Evolutionary conservation across 2,329 filamentous ascomycete genomes (phyloP).

Genomic region (Cercospora zeae-maydis): DNA sequence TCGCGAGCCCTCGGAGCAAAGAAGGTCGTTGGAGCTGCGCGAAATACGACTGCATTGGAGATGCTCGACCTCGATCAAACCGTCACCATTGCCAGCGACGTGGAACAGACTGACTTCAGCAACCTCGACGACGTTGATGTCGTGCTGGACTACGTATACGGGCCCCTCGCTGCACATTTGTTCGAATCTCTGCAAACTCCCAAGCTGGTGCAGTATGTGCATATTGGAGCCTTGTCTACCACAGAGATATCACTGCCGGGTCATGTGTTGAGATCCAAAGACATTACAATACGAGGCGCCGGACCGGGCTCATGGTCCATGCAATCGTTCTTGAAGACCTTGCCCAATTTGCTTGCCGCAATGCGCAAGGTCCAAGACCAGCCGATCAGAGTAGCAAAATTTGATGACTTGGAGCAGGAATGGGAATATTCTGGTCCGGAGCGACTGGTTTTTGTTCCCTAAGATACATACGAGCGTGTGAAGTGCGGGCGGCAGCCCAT

Average conservation of each 20-base stretch:
- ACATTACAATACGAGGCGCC: slow-evolving; percentile 43
- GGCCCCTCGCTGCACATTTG: slow-evolving; percentile 43
- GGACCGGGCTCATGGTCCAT: slow-evolving; percentile 32
- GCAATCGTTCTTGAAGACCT: slow-evolving; percentile 22
- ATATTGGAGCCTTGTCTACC: slow-evolving; percentile 48
- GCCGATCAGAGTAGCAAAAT: slow-evolving; percentile 24
- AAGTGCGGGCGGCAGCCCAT: too few species aligned
- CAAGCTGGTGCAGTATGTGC: slow-evolving; percentile 52
- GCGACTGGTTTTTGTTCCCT: slow-evolving; percentile 28
- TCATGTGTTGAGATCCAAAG: slow-evolving; percentile 47
- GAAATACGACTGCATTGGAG: slow-evolving; percentile 45
- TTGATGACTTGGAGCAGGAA: slow-evolving; percentile 27
- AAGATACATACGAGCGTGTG: neutral
- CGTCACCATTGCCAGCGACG: slow-evolving; percentile 42
- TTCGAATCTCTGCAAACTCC: slow-evolving; percentile 42
- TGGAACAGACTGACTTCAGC: slow-evolving; percentile 48
- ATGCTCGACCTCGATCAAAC: slow-evolving; percentile 46
- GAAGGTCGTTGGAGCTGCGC: slow-evolving; percentile 51
- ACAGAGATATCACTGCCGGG: slow-evolving; percentile 43
- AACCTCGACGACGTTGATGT: slow-evolving; percentile 50
- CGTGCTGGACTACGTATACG: slow-evolving; percentile 58
- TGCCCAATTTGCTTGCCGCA: slow-evolving; percentile 26
- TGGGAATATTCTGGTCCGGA: slow-evolving; percentile 27
- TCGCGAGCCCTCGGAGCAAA: slow-evolving; percentile 50
- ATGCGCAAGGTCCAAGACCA: slow-evolving; percentile 24